Evolutionary conservation across 768 basidiomycete genomes (phyloP).

Genomic region (Coprinellus aureogranulatus): DNA sequence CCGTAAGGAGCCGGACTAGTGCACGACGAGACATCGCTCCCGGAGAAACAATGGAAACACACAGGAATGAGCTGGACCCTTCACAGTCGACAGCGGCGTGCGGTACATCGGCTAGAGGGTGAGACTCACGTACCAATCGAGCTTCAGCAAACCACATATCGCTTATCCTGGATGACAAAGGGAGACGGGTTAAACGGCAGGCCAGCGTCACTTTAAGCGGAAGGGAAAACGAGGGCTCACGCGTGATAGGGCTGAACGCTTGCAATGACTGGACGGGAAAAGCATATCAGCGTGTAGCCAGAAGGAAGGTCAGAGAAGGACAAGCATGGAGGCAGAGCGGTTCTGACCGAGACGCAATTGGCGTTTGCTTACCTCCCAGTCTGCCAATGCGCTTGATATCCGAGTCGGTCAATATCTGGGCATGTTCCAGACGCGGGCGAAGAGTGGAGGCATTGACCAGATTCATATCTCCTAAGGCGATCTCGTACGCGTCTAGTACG

Average conservation of each 20-base stretch:
- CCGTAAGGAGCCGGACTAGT: too few species aligned
- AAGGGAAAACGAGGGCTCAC: slow-evolving; percentile 35
- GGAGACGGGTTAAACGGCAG: not conserved
- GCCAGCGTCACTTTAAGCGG: not conserved
- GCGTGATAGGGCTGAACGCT: slow-evolving; percentile 94
- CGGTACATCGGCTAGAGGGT: not conserved
- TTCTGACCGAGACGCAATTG: not conserved
- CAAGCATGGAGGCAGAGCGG: not conserved
- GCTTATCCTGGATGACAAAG: slow-evolving; percentile 53
- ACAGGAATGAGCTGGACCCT: not conserved
- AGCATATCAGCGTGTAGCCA: not conserved
- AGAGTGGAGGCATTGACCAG: slow-evolving; percentile 41
- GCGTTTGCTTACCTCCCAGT: slow-evolving; percentile 62
- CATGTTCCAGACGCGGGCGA: slow-evolving; percentile 87
- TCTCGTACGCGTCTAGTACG: slow-evolving; percentile 81
- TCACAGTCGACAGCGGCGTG: not conserved
- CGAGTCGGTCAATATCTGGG: slow-evolving; percentile 74
- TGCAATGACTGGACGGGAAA: slow-evolving; percentile 66
- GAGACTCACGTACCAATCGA: slow-evolving; percentile 53
- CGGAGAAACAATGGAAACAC: not conserved
- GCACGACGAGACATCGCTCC: too few species aligned
- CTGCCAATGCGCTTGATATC: slow-evolving; percentile 70
- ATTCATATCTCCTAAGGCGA: slow-evolving; percentile 37
- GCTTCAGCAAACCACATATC: slow-evolving; percentile 92
- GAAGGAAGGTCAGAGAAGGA: not conserved